phyloP scores from a whole-genome alignment of 2,329 filamentous ascomycete genomes.

The Emmonsiellopsis sp. region DNA sequence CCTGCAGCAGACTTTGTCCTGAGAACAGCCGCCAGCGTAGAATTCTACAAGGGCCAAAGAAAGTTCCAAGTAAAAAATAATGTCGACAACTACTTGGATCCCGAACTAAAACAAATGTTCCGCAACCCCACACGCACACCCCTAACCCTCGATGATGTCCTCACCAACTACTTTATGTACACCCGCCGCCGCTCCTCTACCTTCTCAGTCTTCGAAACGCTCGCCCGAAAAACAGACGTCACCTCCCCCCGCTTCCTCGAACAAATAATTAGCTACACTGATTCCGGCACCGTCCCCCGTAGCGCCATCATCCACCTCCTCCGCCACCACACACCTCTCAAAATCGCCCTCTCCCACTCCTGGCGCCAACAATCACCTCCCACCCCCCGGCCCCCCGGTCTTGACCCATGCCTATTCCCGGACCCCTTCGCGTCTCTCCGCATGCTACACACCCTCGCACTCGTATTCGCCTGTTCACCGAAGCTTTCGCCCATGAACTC shows the following conservation, averaged over 20 bases:
- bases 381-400: constrained; percentile 9
- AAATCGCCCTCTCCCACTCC: constrained; percentile 23
- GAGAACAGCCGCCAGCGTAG: neutral
- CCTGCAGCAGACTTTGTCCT: neutral
- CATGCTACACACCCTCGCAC: constrained; percentile 37
- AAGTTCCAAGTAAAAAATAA: neutral
- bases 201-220: constrained; percentile 20
- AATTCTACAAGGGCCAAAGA: neutral
- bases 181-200: neutral
- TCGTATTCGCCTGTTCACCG: constrained; percentile 31
- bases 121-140: neutral
- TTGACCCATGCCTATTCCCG: constrained; percentile 13
- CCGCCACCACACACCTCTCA: constrained; percentile 27
- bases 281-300: constrained; percentile 14
- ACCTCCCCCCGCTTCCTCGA: constrained; percentile 23
- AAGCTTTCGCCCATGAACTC: constrained; percentile 30
- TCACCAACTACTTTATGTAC: neutral
- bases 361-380: neutral
- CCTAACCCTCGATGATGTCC: neutral
- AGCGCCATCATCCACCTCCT: constrained; percentile 25
- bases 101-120: neutral
- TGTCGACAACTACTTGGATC: neutral
- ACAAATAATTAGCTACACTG: constrained; percentile 21
- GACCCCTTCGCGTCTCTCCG: constrained; percentile 29
- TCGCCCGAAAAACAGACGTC: constrained; percentile 24